Base-by-base conservation (phyloP, 805 yeast species). In the Kodamaea leandrae region DNA sequence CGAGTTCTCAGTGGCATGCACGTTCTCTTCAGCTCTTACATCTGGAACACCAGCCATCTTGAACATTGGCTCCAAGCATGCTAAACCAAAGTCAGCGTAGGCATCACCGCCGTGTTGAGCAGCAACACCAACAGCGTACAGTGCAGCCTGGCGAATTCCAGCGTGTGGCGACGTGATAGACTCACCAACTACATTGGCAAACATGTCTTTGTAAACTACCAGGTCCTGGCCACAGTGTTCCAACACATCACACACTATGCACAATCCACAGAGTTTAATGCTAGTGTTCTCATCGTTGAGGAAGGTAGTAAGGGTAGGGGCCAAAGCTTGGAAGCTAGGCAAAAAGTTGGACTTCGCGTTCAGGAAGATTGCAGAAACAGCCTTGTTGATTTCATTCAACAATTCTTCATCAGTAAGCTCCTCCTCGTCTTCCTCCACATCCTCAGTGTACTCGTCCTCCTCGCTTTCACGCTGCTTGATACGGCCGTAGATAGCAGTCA, bases 351-450 rank as follows among this genome's bases (percentile, higher is more conserved):
- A 62, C 48, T 77, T 75, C 16, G 77, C 68, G 30, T 77, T 74
- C 59, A 78, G 83, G 73, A 91, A 84, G 13, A 88, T 71, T 0
- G 83, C 72, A 6, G 83, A 73, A 27, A 93, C 61, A 1, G 84
- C 81, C 57, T 83, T 85, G 58, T 84, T 86, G 48, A 89, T 79
- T 57, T 91, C 96, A 53, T 88, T 95, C 38, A 89, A 65, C 34
- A 93, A 68, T 56, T 90, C 96, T 57, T 89, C 97, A 60, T 93
- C 98, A 1, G 93, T 82, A 51, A 73, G 78, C 53, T 85, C 95
- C 44, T 81, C 88, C 42, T 90, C 97, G 42, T 83, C 89, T 41
- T 80, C 86, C 44, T 84, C 95, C 4, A 82, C 70, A 33, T 87
- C 96, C 64, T 88, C 96, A 44, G 84, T 83, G 60, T 83, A 89